Evolutionary conservation across 371 early-diverging fungal genomes (phyloP), one percentile per base, ranked within the genome.

Genomic region (Rhizomucor pusillus): DNA sequence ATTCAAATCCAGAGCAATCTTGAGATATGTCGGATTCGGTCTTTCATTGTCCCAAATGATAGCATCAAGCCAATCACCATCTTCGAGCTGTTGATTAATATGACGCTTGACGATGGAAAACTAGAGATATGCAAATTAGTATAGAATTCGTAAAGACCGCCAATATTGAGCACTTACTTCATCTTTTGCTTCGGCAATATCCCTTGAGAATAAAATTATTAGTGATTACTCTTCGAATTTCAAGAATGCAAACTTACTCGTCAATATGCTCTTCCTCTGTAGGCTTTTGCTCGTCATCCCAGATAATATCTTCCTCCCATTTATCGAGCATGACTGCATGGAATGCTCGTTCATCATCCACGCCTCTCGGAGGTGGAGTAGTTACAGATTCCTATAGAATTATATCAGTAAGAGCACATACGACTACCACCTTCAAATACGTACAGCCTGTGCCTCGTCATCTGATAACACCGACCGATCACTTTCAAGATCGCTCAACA

Each of bases 221-320:
- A n/a, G n/a, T n/a, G n/a, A n/a, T n/a, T n/a, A n/a, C n/a, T n/a
- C n/a, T n/a, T n/a, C n/a, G n/a, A n/a, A n/a, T n/a, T n/a, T n/a
- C n/a, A n/a, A n/a, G n/a, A n/a, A n/a, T n/a, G n/a, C n/a, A n/a
- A n/a, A n/a, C n/a, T n/a, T n/a, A n/a, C n/a, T n/a, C n/a, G n/a
- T n/a, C n/a, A n/a, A n/a, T n/a, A n/a, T n/a, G n/a, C n/a, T n/a
- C n/a, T n/a, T n/a, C n/a, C n/a, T n/a, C n/a, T n/a, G n/a, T n/a
- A n/a, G n/a, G n/a, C n/a, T n/a, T n/a, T 18, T 63, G 62, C 14
- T 73, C 78, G 29, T 77, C 84, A 22, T 84, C 85, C 96, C 96
- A 95, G 14, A 88, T 45, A 47, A 95, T 87, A 11, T 81, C 71
- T 35, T 89, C 85, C 59, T 95, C 94, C 96, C 96, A 95, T 7